Evolutionary conservation across 2,329 filamentous ascomycete species (phyloP).

Genomic region (Epichloe amarillans): DNA sequence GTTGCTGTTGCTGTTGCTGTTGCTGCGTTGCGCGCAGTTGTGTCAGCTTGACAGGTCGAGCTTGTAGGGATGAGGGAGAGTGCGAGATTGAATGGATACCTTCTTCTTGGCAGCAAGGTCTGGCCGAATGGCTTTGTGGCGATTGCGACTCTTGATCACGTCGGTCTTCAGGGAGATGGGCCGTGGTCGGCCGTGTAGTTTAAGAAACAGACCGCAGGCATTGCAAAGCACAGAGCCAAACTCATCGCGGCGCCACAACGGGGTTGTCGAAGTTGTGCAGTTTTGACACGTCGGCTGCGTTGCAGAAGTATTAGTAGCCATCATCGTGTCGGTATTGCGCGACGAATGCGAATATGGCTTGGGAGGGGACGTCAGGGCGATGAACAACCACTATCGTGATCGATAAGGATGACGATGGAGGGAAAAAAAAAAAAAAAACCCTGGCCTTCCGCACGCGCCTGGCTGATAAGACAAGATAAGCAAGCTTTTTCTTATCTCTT

Average conservation of each 20-base stretch:
- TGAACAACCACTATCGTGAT: constrained; percentile 21
- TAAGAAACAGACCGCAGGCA: constrained; percentile 92
- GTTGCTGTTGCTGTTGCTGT: constrained; percentile 27
- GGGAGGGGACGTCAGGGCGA: constrained; percentile 14
- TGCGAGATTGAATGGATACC: constrained; percentile 35
- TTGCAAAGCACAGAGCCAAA: constrained; percentile 93
- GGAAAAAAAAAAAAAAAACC: constrained; percentile 21
- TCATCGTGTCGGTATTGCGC: constrained; percentile 27
- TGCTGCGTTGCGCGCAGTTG: constrained; percentile 9
- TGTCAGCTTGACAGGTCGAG: background rate
- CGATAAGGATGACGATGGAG: constrained; percentile 25
- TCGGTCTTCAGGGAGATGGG: constrained; percentile 97
- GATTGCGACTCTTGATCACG: constrained; percentile 98
- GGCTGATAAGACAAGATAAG: constrained; percentile 24
- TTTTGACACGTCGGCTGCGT: constrained; percentile 94
- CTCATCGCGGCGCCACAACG: constrained; percentile 95
- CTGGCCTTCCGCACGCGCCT: constrained; percentile 15
- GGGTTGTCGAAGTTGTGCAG: constrained; percentile 88
- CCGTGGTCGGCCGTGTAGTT: constrained; percentile 83
- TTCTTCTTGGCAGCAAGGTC: constrained; percentile 75
- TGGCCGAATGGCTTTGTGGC: constrained; percentile 75
- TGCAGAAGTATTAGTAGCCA: constrained; percentile 44
- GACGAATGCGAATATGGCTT: constrained; percentile 12
- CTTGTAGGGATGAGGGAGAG: background rate
- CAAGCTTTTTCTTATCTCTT: constrained; percentile 8